Evolutionary conservation across 495 filamentous ascomycete genomes (phyloP), one percentile per base, ranked within the genome.

Genomic region (Pyrenopolyporus hunteri): DNA sequence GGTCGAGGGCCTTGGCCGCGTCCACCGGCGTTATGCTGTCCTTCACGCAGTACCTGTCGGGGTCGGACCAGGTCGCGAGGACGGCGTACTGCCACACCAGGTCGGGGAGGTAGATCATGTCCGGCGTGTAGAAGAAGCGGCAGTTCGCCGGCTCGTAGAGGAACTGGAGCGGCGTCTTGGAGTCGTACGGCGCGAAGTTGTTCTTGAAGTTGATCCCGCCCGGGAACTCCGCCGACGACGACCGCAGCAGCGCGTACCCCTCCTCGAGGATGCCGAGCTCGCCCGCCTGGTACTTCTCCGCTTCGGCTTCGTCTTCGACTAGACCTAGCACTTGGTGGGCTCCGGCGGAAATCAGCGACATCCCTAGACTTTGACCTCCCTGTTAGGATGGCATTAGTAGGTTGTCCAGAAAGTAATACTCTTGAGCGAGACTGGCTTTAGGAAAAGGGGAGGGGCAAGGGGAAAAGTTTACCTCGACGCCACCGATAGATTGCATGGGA

Each of bases 31-130:
- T 35, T 25, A 35, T 25, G 28, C 60, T 64, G 3, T 53, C 60
- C n/a, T 36, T 11, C 25, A 64, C 61, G 17, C 61, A 64, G 20
- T 55, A 55, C 6, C 7, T 31, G 3, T n/a, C 29, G 20, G 89
- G 89, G 70, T 95, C 92, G 36, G 91, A 87, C 93, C 93, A 96
- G 55, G 91, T 90, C 4, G 90, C 89, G 3, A 80, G 80, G 35
- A 65, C 69, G 1, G 75, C 77, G 49, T 75, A 71, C 29, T 73
- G 66, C 83, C 81, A 85, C 8, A 77, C 73, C 7, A 61, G 70
- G 16, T 60, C 70, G 4, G 76, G 73, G 20, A 74, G 69, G 35
- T 67, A 72, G 13, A 81, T 47, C 59, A 79, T 83, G 32, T 70
- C 60, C 1, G 70, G 57, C 1, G 82, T 83, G 60, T 80, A 84